phyloP scores from a whole-genome alignment of 23 red algal genomes.

The Chondrus crispus region DNA sequence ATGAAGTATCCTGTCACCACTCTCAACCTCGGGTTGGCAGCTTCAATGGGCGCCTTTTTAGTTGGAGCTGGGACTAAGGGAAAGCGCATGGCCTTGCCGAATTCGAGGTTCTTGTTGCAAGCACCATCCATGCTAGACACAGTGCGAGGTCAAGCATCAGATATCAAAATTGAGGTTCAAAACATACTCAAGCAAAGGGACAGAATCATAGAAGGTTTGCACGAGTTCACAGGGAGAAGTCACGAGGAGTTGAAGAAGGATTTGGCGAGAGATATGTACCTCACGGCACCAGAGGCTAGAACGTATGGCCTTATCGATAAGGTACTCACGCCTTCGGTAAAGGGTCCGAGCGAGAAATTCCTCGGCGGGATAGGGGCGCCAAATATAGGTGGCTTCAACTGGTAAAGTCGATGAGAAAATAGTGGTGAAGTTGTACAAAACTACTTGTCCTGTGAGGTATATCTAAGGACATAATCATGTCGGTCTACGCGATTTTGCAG shows the following conservation, averaged over 20 bases:
- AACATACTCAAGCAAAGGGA: constrained; percentile 87
- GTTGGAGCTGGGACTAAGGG: constrained; percentile 88
- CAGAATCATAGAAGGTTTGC: constrained; percentile 59
- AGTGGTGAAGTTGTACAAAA: too few species aligned
- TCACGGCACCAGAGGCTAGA: constrained; percentile 91
- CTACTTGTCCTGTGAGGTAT: too few species aligned
- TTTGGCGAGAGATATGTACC: constrained; percentile 85
- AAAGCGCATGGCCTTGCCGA: constrained; percentile 89
- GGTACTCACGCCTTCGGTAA: constrained; percentile 79
- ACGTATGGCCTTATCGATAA: constrained; percentile 95
- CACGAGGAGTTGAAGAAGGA: constrained; percentile 73
- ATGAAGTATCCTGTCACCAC: constrained; percentile 92
- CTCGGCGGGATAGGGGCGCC: constrained; percentile 52
- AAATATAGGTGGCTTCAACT: background rate
- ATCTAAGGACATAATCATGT: too few species aligned
- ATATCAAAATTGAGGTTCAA: constrained; percentile 86
- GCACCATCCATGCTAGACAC: constrained; percentile 73
- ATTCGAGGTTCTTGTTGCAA: constrained; percentile 92
- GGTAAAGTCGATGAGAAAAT: background rate
- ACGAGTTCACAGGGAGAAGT: constrained; percentile 72
- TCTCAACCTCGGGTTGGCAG: constrained; percentile 93
- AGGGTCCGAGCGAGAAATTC: constrained; percentile 62
- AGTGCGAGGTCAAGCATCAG: constrained; percentile 75
- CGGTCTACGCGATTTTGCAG: too few species aligned
- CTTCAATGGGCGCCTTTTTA: constrained; percentile 90